A percentile compares a stretch with the other conserved stretches of the same genome.
phyloP scores from a whole-genome alignment of 2,329 filamentous ascomycete genomes.

The Epichloe amarillans region DNA sequence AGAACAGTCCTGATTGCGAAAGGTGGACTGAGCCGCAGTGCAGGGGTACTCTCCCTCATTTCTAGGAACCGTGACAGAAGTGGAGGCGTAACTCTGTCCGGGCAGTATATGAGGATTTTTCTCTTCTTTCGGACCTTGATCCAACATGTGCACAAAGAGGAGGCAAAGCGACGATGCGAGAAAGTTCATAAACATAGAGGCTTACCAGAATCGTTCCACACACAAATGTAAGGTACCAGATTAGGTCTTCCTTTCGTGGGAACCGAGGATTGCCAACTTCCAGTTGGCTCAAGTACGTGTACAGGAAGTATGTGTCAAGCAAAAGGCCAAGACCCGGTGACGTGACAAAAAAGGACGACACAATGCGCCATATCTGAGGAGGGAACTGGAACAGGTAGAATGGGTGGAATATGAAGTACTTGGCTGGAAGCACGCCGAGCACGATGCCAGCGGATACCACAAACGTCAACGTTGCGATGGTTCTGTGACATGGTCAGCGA shows the following conservation, averaged over 20 bases:
- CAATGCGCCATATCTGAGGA: slow-evolving; percentile 30
- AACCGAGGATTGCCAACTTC: slow-evolving; percentile 64
- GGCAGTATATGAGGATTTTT: slow-evolving; percentile 52
- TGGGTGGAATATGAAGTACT: slow-evolving; percentile 39
- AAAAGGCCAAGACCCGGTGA: slow-evolving; percentile 35
- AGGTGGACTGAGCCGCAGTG: slow-evolving; percentile 45
- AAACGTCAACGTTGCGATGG: slow-evolving; percentile 48
- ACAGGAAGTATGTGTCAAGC: slow-evolving; percentile 64
- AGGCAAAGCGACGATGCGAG: slow-evolving; percentile 10
- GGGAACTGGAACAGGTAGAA: slow-evolving; percentile 37
- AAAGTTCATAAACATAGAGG: slow-evolving; percentile 14
- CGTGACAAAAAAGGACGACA: slow-evolving; percentile 30
- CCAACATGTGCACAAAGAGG: slow-evolving; percentile 6
- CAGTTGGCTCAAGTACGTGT: slow-evolving; percentile 61
- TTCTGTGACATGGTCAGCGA: slow-evolving; percentile 33
- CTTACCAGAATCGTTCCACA: slow-evolving; percentile 66
- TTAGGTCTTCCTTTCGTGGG: slow-evolving; percentile 59
- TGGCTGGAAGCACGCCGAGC: slow-evolving; percentile 35
- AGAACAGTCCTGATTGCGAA: slow-evolving; percentile 54
- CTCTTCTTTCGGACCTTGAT: neutral
- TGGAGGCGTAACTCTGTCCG: slow-evolving; percentile 52
- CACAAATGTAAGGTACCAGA: slow-evolving; percentile 69
- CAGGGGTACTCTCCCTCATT: slow-evolving; percentile 69
- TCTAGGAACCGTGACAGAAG: slow-evolving; percentile 77
- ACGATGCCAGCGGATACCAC: slow-evolving; percentile 46